phyloP scores from a whole-genome alignment of 1,284 basidiomycete species.

The Cryptococcus jaspeensis region DNA sequence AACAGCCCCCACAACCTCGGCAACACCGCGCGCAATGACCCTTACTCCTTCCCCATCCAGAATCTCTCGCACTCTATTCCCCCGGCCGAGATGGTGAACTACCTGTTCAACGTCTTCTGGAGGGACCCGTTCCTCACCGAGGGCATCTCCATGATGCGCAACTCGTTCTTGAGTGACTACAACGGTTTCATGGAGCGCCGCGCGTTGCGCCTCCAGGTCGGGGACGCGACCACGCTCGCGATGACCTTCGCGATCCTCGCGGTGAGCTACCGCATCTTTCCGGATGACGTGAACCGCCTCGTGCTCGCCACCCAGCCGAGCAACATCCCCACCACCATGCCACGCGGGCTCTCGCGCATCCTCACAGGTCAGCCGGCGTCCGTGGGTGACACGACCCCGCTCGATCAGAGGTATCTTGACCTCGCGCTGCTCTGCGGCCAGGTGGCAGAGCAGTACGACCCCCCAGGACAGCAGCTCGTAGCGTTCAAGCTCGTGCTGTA shows the following conservation, averaged over 20 bases:
- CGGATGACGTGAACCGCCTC: conserved; percentile 43
- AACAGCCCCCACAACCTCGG: neutral
- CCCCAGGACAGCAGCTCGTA: conserved; percentile 43
- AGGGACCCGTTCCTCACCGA: conserved; percentile 45
- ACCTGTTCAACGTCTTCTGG: conserved; percentile 46
- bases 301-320: conserved; percentile 28
- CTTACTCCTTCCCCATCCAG: conserved; percentile 33
- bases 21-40: conserved; percentile 21
- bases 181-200: conserved; percentile 33
- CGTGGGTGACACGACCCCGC: conserved; percentile 31
- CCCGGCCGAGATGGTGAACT: conserved; percentile 35
- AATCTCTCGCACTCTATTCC: conserved; percentile 38
- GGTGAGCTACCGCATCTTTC: conserved; percentile 36
- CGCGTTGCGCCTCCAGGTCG: conserved; percentile 23
- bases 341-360: conserved; percentile 24
- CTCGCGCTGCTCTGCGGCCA: conserved; percentile 36
- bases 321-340: conserved; percentile 5
- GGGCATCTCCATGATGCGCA: conserved; percentile 44
- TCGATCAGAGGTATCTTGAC: conserved; percentile 47
- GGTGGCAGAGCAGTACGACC: conserved; percentile 39
- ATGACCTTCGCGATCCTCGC: conserved; percentile 42
- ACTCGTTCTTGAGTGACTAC: conserved; percentile 39
- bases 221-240: conserved; percentile 47
- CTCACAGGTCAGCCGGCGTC: conserved; percentile 20
- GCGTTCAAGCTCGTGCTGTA: conserved; percentile 44